phyloP scores from a whole-genome alignment of 768 basidiomycete genomes.

The Lactarius quietus region DNA sequence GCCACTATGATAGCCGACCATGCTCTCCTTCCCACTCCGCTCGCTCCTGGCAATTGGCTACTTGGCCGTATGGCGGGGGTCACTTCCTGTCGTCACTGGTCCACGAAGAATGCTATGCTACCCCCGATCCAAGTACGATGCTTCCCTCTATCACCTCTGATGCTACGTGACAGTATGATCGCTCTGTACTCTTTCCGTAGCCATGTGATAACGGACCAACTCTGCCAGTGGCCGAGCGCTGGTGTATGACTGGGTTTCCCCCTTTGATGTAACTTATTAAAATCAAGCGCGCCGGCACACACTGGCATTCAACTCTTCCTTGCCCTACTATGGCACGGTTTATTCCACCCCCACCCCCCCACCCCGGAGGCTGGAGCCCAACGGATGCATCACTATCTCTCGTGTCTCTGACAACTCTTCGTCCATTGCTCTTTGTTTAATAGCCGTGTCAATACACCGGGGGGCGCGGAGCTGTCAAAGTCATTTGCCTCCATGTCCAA shows the following conservation, averaged over 20 bases:
- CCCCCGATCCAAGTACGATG: neutral
- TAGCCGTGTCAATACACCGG: neutral
- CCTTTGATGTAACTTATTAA: too few species aligned
- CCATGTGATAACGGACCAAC: neutral
- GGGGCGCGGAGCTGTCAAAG: neutral
- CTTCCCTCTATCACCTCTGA: neutral
- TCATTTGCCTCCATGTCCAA: neutral
- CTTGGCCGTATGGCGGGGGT: neutral
- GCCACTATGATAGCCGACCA: neutral
- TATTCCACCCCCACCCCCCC: too few species aligned
- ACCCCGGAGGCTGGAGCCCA: too few species aligned
- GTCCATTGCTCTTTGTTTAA: neutral
- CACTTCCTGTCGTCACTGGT: neutral
- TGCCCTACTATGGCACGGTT: neutral
- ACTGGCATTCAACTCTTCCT: neutral
- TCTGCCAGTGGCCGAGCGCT: neutral
- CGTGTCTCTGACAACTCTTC: neutral
- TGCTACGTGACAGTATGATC: neutral
- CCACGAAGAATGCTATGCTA: neutral
- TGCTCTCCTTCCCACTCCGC: neutral
- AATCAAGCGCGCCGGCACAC: neutral
- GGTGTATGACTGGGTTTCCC: neutral
- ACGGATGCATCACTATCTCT: neutral
- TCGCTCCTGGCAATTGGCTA: neutral
- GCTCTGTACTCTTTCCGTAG: neutral